Evolutionary conservation across 345 rosid genomes (phyloP), one percentile per base, ranked within the genome.

Genomic region (Lagerstroemia speciosa): DNA sequence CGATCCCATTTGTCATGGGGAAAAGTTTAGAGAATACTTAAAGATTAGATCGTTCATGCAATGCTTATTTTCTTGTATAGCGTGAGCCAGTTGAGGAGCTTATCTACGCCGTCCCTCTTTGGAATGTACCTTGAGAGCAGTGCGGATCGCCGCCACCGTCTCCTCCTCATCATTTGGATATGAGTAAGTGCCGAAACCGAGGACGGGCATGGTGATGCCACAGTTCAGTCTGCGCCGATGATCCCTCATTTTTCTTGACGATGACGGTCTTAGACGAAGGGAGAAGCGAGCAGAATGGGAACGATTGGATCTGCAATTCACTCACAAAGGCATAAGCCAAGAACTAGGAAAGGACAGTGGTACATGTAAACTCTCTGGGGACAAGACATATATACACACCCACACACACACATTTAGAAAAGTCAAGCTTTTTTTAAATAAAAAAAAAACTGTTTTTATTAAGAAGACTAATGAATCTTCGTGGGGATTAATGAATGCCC

Each of bases 131-230:
- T 90, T 45, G 66, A 92, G 84, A n/a, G 93, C 95, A 36, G 33
- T 72, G 43, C 74, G 87, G 46, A 90, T 69, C 63, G 98, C 98
- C 65, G 65, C 70, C 69, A 84, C 72, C 0, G 96, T 88, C 20
- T 75, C 79, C 34, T 83, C 72, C 67, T 16, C 70, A 48, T 89
- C 66, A 64, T 86, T 77, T 10, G 72, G 78, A 60, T 55, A 77
- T 36, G 92, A 83, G 66, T 80, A 92, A 76, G 98, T 89, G 69
- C 96, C 98, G 9, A 92, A 72, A 32, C 98, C 98, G 40, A 92
- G 71, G 36, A 83, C 68, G 29, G 98, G 96, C 58, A 92, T 82
- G 10, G 81, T 79, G 57, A 76, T 73, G 30, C 96, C 92, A 73
- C 85, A 75, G 52, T 82, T 86, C 78, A 89, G 78, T 45, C 84